Conservation (phyloP, 2,329 filamentous ascomycete species). For the Pyrenochaeta sp. region DNA sequence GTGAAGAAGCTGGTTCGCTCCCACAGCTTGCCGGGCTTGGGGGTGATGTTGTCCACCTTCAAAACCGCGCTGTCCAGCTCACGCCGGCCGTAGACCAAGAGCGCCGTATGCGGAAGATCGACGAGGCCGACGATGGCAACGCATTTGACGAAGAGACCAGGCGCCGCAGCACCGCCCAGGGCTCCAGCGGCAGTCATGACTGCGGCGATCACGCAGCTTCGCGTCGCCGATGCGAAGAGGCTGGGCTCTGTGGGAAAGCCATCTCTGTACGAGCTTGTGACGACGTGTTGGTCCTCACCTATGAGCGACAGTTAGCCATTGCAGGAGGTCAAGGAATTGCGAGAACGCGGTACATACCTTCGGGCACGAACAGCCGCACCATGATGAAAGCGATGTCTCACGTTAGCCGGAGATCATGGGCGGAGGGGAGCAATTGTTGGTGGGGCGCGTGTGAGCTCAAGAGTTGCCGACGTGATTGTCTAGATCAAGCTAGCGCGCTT, state of each 20-base stretch:
- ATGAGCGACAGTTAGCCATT: no score
- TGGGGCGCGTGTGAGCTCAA: no score
- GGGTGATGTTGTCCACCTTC: slow-evolving; percentile 22
- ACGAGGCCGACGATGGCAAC: slow-evolving; percentile 15
- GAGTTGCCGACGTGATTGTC: no score
- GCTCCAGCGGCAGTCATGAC: slow-evolving; percentile 18
- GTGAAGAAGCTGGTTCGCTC: slow-evolving; percentile 27
- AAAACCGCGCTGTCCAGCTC: slow-evolving; percentile 28
- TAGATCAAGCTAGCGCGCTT: no score
- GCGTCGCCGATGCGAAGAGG: slow-evolving; percentile 11
- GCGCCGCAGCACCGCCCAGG: slow-evolving; percentile 21
- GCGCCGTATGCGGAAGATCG: slow-evolving; percentile 13
- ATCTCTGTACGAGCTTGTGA: slow-evolving; percentile 11
- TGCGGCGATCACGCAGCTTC: slow-evolving; percentile 12
- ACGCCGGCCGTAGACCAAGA: slow-evolving; percentile 17
- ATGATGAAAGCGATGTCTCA: no score
- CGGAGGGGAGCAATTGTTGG: no score
- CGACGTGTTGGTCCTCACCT: slow-evolving; percentile 31
- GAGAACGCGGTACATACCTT: slow-evolving; percentile 15
- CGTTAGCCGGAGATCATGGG: no score
- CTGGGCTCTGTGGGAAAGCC: slow-evolving; percentile 11
- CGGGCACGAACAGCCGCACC: slow-evolving; percentile 33
- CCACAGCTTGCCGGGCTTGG: slow-evolving; percentile 26
- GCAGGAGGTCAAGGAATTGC: neutral
- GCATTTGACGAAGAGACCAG: slow-evolving; percentile 23